These are phyloP conservation scores for Coelastrella sp. DNA, from an alignment of 139 green algal genomes.

Conservation along the genomic window DNA sequence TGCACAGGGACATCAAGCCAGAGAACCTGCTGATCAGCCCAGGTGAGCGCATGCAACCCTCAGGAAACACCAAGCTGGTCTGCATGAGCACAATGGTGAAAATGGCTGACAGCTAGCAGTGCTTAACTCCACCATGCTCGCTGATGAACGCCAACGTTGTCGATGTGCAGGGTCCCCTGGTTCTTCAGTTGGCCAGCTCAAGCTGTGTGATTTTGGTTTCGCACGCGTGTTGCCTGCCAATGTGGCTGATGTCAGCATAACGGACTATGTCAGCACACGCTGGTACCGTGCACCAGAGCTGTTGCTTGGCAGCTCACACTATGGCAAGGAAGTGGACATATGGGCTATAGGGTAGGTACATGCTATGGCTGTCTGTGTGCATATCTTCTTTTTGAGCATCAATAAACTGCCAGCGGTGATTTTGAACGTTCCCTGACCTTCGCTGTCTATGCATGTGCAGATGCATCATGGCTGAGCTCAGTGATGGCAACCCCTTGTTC, in stretches of 20 bases:
- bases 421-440: not conserved
- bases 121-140: not conserved
- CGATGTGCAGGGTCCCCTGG: constrained; percentile 6
- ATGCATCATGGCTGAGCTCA: constrained; percentile 93
- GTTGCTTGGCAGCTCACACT: constrained; percentile 85
- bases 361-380: too few relatives aligned
- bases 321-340: constrained; percentile 89
- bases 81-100: not conserved
- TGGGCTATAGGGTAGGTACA: constrained; percentile 87
- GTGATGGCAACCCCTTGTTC: constrained; percentile 91
- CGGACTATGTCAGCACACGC: constrained; percentile 94
- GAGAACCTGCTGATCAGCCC: constrained; percentile 87
- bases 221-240: constrained; percentile 72
- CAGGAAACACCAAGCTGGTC: not conserved
- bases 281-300: constrained; percentile 97
- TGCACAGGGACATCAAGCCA: constrained; percentile 89
- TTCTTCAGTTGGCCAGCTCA: constrained; percentile 73
- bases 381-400: too few relatives aligned
- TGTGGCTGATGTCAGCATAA: constrained; percentile 68
- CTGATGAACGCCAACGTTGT: not conserved
- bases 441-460: constrained; percentile 48
- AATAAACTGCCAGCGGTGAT: not conserved
- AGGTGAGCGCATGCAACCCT: not conserved
- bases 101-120: not conserved
- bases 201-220: constrained; percentile 98